phyloP scores from a whole-genome alignment of 352 stramenopile genomes.

The Phytophthora aleatoria region DNA sequence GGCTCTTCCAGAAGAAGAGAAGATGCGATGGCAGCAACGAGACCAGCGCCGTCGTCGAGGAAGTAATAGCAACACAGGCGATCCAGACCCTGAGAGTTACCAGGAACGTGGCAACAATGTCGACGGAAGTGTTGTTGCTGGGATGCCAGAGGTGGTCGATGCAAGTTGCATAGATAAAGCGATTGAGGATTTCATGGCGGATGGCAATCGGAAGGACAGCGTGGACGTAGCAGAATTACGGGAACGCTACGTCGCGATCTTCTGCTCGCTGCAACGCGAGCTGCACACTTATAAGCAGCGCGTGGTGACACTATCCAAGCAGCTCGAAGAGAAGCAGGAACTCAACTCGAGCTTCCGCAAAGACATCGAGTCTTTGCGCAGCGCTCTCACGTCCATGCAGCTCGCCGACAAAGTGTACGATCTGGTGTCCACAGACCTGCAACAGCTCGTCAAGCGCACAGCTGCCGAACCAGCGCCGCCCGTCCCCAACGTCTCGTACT shows the following conservation, averaged over 20 bases:
- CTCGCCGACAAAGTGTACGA: conserved; percentile 68
- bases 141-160: conserved; percentile 32
- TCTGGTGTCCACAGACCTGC: conserved; percentile 55
- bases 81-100: conserved; percentile 18
- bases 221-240: conserved; percentile 45
- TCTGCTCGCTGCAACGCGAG: conserved; percentile 66
- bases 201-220: conserved; percentile 18
- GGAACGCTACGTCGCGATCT: conserved; percentile 68
- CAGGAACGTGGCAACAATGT: conserved; percentile 25
- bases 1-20: conserved; percentile 23
- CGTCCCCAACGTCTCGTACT: conserved; percentile 10
- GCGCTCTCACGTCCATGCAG: conserved; percentile 65
- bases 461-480: conserved; percentile 7
- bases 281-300: conserved; percentile 64
- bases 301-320: conserved; percentile 48
- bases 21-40: conserved; percentile 26
- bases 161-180: conserved; percentile 53
- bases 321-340: conserved; percentile 63
- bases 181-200: conserved; percentile 52
- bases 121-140: conserved; percentile 25
- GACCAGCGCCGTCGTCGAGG: conserved; percentile 22
- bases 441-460: conserved; percentile 44
- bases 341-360: conserved; percentile 61
- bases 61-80: conserved; percentile 27
- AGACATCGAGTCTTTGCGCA: conserved; percentile 71